Conservation (phyloP, 1,284 basidiomycete species). For the Erythrobasidium hasegawianum region DNA sequence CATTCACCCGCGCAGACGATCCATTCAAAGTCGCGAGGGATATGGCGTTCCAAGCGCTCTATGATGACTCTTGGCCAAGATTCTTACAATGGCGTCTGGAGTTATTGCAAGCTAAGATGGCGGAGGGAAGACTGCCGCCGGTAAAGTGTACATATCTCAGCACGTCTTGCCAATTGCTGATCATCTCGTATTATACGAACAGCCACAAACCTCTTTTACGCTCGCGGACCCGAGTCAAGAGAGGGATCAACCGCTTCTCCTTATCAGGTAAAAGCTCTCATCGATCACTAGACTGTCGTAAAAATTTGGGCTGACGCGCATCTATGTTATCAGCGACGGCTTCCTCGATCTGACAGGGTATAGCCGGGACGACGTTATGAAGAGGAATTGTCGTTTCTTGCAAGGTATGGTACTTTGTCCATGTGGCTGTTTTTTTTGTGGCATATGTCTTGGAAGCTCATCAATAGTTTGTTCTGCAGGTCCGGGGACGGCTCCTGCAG, state of each 20-base stretch:
- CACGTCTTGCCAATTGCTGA: too few species aligned
- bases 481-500: slow-evolving; percentile 18
- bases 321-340: slow-evolving; percentile 28
- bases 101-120: slow-evolving; percentile 14
- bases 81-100: slow-evolving; percentile 35
- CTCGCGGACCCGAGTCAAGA: slow-evolving; percentile 26
- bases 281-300: too few species aligned
- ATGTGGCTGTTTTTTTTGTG: too few species aligned
- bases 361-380: slow-evolving; percentile 15
- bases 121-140: slow-evolving; percentile 8
- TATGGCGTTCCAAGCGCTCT: slow-evolving; percentile 34
- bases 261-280: slow-evolving; percentile 17
- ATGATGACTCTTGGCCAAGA: slow-evolving; percentile 34
- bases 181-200: too few species aligned
- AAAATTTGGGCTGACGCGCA: too few species aligned
- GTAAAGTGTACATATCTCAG: too few species aligned
- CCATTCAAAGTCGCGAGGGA: slow-evolving; percentile 32
- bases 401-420: too few species aligned
- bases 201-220: slow-evolving; percentile 27
- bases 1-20: slow-evolving; percentile 29
- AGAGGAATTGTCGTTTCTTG: slow-evolving; percentile 32
- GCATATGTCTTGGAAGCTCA: too few species aligned
- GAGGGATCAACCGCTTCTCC: slow-evolving; percentile 25
- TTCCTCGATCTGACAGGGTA: slow-evolving; percentile 28
- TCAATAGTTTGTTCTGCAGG: too few species aligned